Evolutionary conservation across 2,329 filamentous ascomycete species (phyloP).

Genomic region (Whalleya microplaca): DNA sequence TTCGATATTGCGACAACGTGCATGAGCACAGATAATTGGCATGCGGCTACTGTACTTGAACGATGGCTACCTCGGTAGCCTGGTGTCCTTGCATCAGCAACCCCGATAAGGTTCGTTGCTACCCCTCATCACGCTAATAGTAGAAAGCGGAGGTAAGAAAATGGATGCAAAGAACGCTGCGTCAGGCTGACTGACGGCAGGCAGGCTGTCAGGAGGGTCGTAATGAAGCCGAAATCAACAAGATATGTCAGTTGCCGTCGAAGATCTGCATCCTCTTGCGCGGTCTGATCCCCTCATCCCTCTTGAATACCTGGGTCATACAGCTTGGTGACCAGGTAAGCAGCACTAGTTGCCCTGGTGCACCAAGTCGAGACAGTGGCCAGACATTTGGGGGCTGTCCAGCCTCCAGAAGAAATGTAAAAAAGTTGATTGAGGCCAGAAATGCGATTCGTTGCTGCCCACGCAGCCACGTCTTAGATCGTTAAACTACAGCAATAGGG

Average conservation of each 20-base stretch:
- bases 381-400: conserved; percentile 18
- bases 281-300: conserved; percentile 10
- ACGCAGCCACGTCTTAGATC: conserved; percentile 8
- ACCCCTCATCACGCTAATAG: conserved; percentile 26
- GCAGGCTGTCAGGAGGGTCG: conserved; percentile 9
- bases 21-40: conserved; percentile 15
- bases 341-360: conserved; percentile 7
- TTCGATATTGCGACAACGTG: conserved; percentile 18
- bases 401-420: conserved; percentile 2
- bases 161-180: conserved; percentile 22
- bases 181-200: conserved; percentile 29
- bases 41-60: conserved; percentile 25
- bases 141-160: conserved; percentile 28
- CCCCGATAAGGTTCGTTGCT: conserved; percentile 26
- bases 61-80: conserved; percentile 3
- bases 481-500: too few relatives aligned
- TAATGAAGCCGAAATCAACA: conserved; percentile 22
- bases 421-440: conserved; percentile 5
- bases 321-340: conserved; percentile 2
- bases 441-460: conserved; percentile 1
- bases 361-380: conserved; percentile 15
- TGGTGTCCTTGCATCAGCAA: conserved; percentile 23
- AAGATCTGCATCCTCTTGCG: conserved; percentile 16
- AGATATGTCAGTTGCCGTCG: conserved; percentile 6
- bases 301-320: neutral